phyloP scores from a whole-genome alignment of 805 yeast genomes.

The Wickerhamiella hasegawae region DNA sequence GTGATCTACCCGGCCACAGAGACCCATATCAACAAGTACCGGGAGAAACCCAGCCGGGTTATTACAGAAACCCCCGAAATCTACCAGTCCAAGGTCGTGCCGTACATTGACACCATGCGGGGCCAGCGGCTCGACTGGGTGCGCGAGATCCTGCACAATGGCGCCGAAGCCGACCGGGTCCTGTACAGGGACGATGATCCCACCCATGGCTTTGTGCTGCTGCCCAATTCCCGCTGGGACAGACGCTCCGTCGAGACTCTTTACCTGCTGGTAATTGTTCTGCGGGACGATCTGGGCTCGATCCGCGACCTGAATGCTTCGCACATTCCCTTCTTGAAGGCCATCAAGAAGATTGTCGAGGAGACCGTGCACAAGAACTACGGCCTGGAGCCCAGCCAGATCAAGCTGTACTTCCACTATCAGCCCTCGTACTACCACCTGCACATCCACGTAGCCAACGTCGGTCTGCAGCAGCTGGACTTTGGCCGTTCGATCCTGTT shows the following conservation, averaged over 20 bases:
- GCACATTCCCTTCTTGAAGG: conserved; percentile 44
- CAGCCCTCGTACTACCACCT: conserved; percentile 95
- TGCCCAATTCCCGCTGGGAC: conserved; percentile 96
- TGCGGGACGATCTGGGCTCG: conserved; percentile 50
- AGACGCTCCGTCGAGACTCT: conserved; percentile 49
- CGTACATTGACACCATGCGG: conserved; percentile 60
- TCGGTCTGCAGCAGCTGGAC: conserved; percentile 49
- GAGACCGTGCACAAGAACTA: conserved; percentile 33
- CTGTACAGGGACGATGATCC: conserved; percentile 45
- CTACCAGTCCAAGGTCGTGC: conserved; percentile 45
- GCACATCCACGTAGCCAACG: conserved; percentile 78
- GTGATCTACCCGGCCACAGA: conserved; percentile 81
- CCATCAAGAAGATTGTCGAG: conserved; percentile 31
- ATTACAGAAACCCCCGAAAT: conserved; percentile 69
- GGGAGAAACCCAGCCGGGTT: conserved; percentile 41
- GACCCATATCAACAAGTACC: conserved; percentile 64
- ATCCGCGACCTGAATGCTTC: conserved; percentile 52
- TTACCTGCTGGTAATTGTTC: conserved; percentile 64
- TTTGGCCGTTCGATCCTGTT: conserved; percentile 72
- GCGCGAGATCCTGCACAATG: conserved; percentile 59
- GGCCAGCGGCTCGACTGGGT: conserved; percentile 85
- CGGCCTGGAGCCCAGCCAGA: conserved; percentile 34
- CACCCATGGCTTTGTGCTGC: conserved; percentile 45
- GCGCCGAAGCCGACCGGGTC: conserved; percentile 75
- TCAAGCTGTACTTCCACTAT: conserved; percentile 70